Percentiles rank a stretch among this genome's conserved stretches.
Evolutionary conservation across 805 yeast species (phyloP).

Genomic region (Spathaspora girioi): DNA sequence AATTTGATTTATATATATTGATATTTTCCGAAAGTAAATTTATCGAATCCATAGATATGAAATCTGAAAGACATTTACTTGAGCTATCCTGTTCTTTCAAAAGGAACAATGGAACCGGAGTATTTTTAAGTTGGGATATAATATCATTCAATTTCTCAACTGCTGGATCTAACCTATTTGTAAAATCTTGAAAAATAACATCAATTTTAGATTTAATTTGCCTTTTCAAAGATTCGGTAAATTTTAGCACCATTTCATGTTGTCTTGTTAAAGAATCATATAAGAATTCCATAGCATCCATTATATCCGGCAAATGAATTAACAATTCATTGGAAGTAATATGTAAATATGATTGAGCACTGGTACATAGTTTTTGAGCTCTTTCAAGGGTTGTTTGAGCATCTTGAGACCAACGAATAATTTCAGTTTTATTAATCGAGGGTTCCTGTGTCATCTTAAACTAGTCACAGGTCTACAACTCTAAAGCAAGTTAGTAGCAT

Average conservation of each 20-base stretch:
- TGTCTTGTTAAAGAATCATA: slow-evolving; percentile 14
- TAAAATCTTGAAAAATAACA: slow-evolving; percentile 8
- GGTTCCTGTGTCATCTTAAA: background rate
- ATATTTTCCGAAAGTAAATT: slow-evolving; percentile 22
- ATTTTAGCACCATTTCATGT: slow-evolving; percentile 10
- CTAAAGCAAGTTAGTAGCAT: no score
- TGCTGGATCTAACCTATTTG: slow-evolving; percentile 17
- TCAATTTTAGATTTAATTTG: slow-evolving; percentile 12
- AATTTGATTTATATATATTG: slow-evolving; percentile 22
- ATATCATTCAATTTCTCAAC: slow-evolving; percentile 21
- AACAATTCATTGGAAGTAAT: slow-evolving; percentile 19
- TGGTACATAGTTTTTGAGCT: slow-evolving; percentile 30
- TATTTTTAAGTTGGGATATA: slow-evolving; percentile 18
- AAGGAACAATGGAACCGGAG: slow-evolving; percentile 25
- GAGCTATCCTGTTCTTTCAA: slow-evolving; percentile 2
- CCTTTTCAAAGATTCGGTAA: slow-evolving; percentile 14
- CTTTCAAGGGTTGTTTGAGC: slow-evolving; percentile 23
- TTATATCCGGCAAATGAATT: slow-evolving; percentile 19
- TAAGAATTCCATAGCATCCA: slow-evolving; percentile 13
- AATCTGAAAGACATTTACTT: slow-evolving; percentile 21
- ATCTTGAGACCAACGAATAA: slow-evolving; percentile 25
- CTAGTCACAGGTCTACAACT: no score
- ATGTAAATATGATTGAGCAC: slow-evolving; percentile 30
- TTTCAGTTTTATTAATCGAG: slow-evolving; percentile 2
- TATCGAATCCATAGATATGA: slow-evolving; percentile 32